Conservation (phyloP, 768 basidiomycete species). For the Mycena vitilis region DNA sequence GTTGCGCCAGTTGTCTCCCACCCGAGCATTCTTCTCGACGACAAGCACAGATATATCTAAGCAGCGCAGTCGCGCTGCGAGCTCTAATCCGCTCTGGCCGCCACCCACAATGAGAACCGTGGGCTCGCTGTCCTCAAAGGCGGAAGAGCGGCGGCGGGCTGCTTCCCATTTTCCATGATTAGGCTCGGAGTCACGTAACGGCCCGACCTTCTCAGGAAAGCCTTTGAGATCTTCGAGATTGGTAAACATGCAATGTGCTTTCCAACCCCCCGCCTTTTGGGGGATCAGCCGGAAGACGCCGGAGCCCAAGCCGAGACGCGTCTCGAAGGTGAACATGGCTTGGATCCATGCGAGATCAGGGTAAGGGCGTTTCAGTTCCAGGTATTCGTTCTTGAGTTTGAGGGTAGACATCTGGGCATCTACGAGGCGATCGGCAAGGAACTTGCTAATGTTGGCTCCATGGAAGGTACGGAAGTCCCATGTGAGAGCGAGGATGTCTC, state of each 20-base stretch:
- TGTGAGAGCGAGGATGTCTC: constrained; percentile 64
- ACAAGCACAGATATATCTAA: constrained; percentile 67
- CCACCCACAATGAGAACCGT: constrained; percentile 73
- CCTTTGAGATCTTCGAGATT: constrained; percentile 67
- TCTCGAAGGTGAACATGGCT: constrained; percentile 67
- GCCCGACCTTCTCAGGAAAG: constrained; percentile 61
- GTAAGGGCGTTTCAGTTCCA: constrained; percentile 54
- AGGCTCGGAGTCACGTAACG: constrained; percentile 53
- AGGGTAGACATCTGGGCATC: constrained; percentile 43
- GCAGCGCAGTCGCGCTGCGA: constrained; percentile 74
- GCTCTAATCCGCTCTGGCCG: constrained; percentile 74
- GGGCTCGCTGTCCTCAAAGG: constrained; percentile 64
- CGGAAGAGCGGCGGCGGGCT: constrained; percentile 52
- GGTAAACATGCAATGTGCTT: constrained; percentile 69
- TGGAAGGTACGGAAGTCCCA: constrained; percentile 65
- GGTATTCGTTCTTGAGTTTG: constrained; percentile 44
- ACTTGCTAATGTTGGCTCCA: constrained; percentile 49
- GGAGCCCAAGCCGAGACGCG: constrained; percentile 58
- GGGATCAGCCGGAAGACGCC: constrained; percentile 70
- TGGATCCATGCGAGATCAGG: constrained; percentile 70
- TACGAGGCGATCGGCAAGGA: constrained; percentile 55
- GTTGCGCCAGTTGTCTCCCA: constrained; percentile 73
- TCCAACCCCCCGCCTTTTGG: constrained; percentile 59
- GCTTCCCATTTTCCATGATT: constrained; percentile 69
- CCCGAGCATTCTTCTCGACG: constrained; percentile 64